A percentile compares a stretch with the other conserved stretches of the same genome.
Conservation (phyloP, 768 basidiomycete genomes). For the Boletus rubropictus region DNA sequence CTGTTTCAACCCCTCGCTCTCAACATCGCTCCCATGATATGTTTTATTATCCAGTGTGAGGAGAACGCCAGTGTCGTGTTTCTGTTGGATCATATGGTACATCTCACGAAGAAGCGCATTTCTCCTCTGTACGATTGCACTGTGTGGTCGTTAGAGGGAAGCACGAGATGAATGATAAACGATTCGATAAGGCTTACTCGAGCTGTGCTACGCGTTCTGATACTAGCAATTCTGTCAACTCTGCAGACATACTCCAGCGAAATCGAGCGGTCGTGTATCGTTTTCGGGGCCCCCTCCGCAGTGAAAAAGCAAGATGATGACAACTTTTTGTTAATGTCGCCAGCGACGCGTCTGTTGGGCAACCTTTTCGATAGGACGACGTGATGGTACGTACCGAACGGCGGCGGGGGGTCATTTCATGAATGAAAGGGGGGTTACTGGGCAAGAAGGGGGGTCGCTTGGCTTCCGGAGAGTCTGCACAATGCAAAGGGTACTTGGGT, state of each 20-base stretch:
- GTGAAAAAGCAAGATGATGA: background rate
- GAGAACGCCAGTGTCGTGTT: slow-evolving; percentile 40
- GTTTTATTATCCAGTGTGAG: slow-evolving; percentile 37
- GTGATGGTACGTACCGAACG: background rate
- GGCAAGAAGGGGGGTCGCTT: slow-evolving; percentile 6
- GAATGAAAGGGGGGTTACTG: slow-evolving; percentile 8
- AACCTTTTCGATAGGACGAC: background rate
- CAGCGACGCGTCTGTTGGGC: slow-evolving; percentile 1
- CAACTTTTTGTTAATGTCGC: background rate
- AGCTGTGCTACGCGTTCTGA: slow-evolving; percentile 33
- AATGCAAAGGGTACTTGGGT: background rate
- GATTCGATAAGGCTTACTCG: slow-evolving; percentile 20
- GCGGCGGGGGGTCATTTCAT: slow-evolving; percentile 1
- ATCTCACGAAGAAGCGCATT: slow-evolving; percentile 70
- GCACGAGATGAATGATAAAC: background rate
- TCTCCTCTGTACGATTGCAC: slow-evolving; percentile 57
- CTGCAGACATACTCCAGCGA: slow-evolving; percentile 19
- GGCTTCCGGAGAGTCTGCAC: background rate
- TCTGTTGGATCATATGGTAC: slow-evolving; percentile 57
- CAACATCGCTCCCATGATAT: slow-evolving; percentile 27
- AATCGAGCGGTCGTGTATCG: slow-evolving; percentile 1
- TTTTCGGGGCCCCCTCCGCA: background rate
- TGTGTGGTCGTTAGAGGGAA: slow-evolving; percentile 22
- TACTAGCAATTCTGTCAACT: slow-evolving; percentile 32
- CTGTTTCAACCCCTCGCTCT: slow-evolving; percentile 36